Evolutionary conservation across 2,329 filamentous ascomycete genomes (phyloP), one percentile per base, ranked within the genome.

Genomic region (Xylariaceae sp.): DNA sequence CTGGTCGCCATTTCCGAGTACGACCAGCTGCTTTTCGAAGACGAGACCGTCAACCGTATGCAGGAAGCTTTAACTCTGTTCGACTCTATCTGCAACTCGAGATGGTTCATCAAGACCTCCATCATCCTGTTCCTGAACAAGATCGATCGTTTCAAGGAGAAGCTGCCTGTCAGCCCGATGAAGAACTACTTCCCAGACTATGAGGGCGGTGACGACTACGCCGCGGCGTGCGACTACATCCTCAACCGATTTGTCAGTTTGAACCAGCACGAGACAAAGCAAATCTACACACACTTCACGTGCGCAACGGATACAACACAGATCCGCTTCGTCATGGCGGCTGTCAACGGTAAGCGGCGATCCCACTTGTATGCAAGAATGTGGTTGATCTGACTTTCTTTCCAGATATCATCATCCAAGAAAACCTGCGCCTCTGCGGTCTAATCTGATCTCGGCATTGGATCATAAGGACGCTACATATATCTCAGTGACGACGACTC

Each of bases 211-310:
- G 83, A 94, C 50, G 90, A 98, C 64, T 98, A 98, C 57, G 81
- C 83, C 25, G 83, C 87, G 32, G 92, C 92, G 23, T 98, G 92
- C 68, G 90, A 98, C 63, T 98, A 98, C 68, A 96, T 98, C 55
- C 77, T 98, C 43, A 96, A 96, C 75, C 80, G 92, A 58, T 98
- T 98, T 64, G 92, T 96, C 53, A 92, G 85, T 59, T 71, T 98
- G 59, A 98, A 98, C 70, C 92, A 96, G 66, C 90, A 95, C 61
- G 92, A 96, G 70, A 94, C 88, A 35, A 98, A 98, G 74, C 92
- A 98, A 64, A 96, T 98, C 61, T 98, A 98, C 73, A 98, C 92
- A 39, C 92, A 96, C 65, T 98, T 98, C 67, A 98, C 92, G 32
- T 96, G 92, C 61, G 92, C 92, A 41, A 98, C 92, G 31, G 92